A percentile compares a stretch with the other conserved stretches of the same genome.
phyloP scores from a whole-genome alignment of 805 yeast species.

The Zygotorulaspora chibaensis region DNA sequence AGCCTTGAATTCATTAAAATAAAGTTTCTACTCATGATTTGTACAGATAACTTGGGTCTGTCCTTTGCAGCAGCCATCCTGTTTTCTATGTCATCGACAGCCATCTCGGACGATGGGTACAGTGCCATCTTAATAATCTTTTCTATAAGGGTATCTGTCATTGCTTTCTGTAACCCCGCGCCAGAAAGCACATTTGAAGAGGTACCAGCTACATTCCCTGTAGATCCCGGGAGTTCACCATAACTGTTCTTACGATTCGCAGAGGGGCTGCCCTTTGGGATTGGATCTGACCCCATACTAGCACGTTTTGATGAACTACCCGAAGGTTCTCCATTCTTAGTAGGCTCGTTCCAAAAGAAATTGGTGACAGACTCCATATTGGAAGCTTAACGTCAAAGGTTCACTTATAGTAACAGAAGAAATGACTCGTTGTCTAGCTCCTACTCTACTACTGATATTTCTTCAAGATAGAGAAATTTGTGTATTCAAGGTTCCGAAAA shows the following conservation, averaged over 20 bases:
- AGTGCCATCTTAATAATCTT: constrained; percentile 65
- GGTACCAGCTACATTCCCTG: constrained; percentile 4
- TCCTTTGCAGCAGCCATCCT: constrained; percentile 57
- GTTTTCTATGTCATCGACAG: constrained; percentile 42
- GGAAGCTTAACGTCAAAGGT: background rate
- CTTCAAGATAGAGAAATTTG: too few relatives aligned
- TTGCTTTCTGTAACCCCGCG: constrained; percentile 31
- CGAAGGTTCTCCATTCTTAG: constrained; percentile 10
- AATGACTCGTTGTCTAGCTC: background rate
- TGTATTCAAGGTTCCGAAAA: background rate
- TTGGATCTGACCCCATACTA: constrained; percentile 1
- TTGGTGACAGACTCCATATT: constrained; percentile 18
- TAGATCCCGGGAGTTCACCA: background rate
- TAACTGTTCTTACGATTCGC: constrained; percentile 2
- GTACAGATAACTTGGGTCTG: constrained; percentile 68
- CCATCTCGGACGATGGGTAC: constrained; percentile 53
- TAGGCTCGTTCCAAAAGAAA: constrained; percentile 28
- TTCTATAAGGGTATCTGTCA: constrained; percentile 71
- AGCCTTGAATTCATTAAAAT: constrained; percentile 59
- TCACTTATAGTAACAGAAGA: background rate
- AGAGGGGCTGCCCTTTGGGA: constrained; percentile 2
- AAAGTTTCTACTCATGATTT: constrained; percentile 62
- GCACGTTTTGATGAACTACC: constrained; percentile 6
- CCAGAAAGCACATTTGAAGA: constrained; percentile 10
- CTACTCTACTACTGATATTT: too few relatives aligned